Conservation (phyloP, 1,284 basidiomycete species). For the Phenoliferia sp. region DNA sequence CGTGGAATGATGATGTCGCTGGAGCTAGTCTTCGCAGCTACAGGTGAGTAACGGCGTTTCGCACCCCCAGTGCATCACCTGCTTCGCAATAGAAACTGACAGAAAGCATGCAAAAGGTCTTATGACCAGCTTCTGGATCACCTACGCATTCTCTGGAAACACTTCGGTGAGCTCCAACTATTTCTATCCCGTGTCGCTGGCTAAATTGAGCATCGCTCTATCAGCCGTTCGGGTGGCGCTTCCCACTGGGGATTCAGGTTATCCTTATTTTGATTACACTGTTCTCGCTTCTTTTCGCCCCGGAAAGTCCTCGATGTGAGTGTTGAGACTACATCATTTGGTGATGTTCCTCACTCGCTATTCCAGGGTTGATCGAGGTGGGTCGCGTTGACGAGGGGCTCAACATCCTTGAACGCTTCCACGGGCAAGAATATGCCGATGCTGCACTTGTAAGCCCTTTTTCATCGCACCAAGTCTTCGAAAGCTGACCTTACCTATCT, state of each 20-base stretch:
- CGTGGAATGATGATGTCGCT: conserved; percentile 32
- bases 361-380: conserved; percentile 22
- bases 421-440: conserved; percentile 26
- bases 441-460: conserved; percentile 21
- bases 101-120: too few relatives aligned
- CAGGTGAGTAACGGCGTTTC: too few relatives aligned
- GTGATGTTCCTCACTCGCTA: not conserved
- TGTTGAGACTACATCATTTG: not conserved
- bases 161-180: not conserved
- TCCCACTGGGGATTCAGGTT: conserved; percentile 28
- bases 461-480: too few relatives aligned
- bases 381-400: conserved; percentile 27
- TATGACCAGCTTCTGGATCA: conserved; percentile 30
- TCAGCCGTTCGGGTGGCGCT: not conserved
- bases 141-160: conserved; percentile 6
- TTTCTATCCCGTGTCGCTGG: not conserved
- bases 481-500: too few relatives aligned
- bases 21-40: conserved; percentile 30
- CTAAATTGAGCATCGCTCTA: not conserved
- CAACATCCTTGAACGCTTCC: conserved; percentile 23
- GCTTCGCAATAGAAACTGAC: too few relatives aligned
- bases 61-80: too few relatives aligned
- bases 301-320: conserved; percentile 27
- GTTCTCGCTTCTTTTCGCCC: conserved; percentile 29
- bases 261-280: conserved; percentile 28